Evolutionary conservation across 2,329 filamentous ascomycete species (phyloP), one percentile per base, ranked within the genome.

Genomic region (Claviceps pazoutovae): DNA sequence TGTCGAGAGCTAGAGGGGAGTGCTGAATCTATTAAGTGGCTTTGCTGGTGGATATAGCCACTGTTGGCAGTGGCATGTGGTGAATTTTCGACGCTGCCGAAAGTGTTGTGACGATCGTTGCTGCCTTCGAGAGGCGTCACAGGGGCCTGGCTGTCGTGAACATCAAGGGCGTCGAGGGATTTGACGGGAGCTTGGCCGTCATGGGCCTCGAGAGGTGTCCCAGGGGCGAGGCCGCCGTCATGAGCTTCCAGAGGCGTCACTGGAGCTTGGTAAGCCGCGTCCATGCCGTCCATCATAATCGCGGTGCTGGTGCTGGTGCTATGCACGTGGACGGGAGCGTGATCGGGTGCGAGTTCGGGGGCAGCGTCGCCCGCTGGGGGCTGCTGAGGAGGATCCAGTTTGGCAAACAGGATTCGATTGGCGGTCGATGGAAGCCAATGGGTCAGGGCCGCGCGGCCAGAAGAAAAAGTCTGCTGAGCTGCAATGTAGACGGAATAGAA

Each of bases 361-460:
- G 56, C 58, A 55, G 57, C 50, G 45, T 57, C 59, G 54, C 60
- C 60, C 49, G 53, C 60, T 53, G 61, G 58, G 49, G 51, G 53
- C 53, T 61, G 59, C 51, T 66, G 72, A 55, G 73, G 73, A 56
- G 71, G 72, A 74, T 80, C 76, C 75, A 79, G 72, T 56, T 64
- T 73, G 68, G 58, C 58, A 51, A 54, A 55, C 50, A 46, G 21
- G 44, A 9, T 26, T n/a, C 16, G 44, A 46, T 46, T 48, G 46
- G 48, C 53, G 50, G 51, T 52, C 41, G 51, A 50, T 14, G 42
- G 46, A 54, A 52, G 37, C 8, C 14, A 23, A 45, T n/a, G 37
- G 47, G 42, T 16, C 14, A 17, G 43, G 54, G 44, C 46, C 30
- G n/a, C 49, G 44, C 49, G 30, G 30, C 50, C 51, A 48, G 54